Evolutionary conservation across 2,329 filamentous ascomycete species (phyloP).

Genomic region (Clonostachys rhizophaga): DNA sequence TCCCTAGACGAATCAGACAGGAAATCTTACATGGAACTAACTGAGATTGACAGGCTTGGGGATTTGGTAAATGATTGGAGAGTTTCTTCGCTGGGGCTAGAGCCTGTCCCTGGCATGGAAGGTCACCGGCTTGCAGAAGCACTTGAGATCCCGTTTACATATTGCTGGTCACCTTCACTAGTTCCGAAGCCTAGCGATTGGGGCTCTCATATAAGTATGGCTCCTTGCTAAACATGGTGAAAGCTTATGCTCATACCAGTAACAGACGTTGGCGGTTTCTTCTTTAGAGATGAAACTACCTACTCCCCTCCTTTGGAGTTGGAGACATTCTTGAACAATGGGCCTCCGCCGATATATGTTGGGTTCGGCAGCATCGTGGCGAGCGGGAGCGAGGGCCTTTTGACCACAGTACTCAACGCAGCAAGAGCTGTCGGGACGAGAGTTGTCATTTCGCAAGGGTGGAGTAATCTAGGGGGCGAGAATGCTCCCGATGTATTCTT

Average conservation of each 20-base stretch:
- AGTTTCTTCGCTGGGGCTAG: conserved; percentile 54
- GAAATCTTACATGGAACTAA: neutral
- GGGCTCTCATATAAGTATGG: conserved; percentile 41
- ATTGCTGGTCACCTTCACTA: conserved; percentile 64
- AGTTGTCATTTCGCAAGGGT: conserved; percentile 59
- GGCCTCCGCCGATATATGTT: conserved; percentile 59
- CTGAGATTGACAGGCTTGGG: conserved; percentile 39
- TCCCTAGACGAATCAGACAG: neutral
- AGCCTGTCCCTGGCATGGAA: conserved; percentile 54
- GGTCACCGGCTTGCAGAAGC: conserved; percentile 60
- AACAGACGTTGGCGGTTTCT: conserved; percentile 13
- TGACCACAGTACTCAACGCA: conserved; percentile 54
- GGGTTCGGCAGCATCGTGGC: conserved; percentile 66
- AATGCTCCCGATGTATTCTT: conserved; percentile 49
- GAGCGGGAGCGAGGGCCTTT: conserved; percentile 54
- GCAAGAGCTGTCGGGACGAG: conserved; percentile 51
- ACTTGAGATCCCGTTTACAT: conserved; percentile 62
- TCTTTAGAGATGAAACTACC: conserved; percentile 9
- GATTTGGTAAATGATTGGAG: conserved; percentile 70
- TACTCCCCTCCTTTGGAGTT: conserved; percentile 47
- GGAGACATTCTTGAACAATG: conserved; percentile 45
- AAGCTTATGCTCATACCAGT: conserved; percentile 25
- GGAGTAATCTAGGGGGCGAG: conserved; percentile 54
- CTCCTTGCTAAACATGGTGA: conserved; percentile 41
- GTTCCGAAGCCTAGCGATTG: conserved; percentile 64